phyloP scores from a whole-genome alignment of 1,284 basidiomycete genomes.

The Ceratobasidium papillatum region DNA sequence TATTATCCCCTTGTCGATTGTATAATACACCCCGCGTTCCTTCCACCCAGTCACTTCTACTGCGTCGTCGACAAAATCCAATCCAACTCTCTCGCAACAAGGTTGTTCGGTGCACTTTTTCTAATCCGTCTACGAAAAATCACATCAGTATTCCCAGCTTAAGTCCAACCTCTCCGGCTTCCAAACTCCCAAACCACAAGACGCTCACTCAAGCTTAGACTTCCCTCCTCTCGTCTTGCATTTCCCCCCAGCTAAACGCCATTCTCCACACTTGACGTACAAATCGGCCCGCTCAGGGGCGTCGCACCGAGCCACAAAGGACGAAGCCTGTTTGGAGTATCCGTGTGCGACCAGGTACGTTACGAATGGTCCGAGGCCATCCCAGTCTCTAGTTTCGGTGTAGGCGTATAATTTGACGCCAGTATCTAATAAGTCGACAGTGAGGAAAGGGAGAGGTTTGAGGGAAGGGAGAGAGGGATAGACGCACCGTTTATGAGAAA shows the following conservation, averaged over 20 bases:
- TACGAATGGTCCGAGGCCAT: slow-evolving; percentile 88
- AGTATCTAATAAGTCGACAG: slow-evolving; percentile 68
- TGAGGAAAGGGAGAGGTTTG: background rate
- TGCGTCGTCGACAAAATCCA: slow-evolving; percentile 57
- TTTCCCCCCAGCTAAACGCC: slow-evolving; percentile 84
- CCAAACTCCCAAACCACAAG: slow-evolving; percentile 33
- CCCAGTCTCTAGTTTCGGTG: slow-evolving; percentile 81
- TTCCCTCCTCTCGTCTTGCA: slow-evolving; percentile 88
- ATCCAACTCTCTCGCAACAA: slow-evolving; percentile 81
- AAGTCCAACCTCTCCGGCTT: too few relatives aligned
- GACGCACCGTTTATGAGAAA: slow-evolving; percentile 84
- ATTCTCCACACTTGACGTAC: slow-evolving; percentile 88
- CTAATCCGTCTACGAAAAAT: slow-evolving; percentile 65
- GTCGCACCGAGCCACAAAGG: slow-evolving; percentile 85
- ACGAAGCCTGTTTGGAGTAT: slow-evolving; percentile 73
- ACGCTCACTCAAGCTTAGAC: slow-evolving; percentile 78
- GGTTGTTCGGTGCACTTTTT: slow-evolving; percentile 75
- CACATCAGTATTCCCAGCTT: slow-evolving; percentile 25
- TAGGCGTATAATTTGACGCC: slow-evolving; percentile 88
- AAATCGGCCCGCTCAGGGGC: slow-evolving; percentile 82
- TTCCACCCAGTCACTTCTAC: slow-evolving; percentile 7
- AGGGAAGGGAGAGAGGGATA: background rate
- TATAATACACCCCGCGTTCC: slow-evolving; percentile 33
- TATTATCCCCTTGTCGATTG: slow-evolving; percentile 26
- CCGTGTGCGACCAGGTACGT: slow-evolving; percentile 77